Conservation (phyloP, 345 rosid genomes). For the Eucalyptus victrix region DNA sequence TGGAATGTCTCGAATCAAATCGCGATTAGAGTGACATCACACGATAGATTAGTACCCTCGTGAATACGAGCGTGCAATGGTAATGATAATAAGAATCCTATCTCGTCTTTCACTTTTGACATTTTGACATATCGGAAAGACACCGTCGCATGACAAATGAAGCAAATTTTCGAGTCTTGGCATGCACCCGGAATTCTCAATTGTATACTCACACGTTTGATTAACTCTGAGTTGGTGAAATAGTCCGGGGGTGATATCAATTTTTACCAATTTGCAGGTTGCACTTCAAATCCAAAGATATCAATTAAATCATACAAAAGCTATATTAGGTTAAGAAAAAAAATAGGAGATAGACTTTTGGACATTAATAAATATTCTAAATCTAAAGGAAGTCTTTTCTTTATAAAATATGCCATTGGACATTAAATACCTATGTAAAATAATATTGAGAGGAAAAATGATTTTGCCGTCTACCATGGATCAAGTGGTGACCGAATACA, state of each 20-base stretch:
- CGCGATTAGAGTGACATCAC: not conserved
- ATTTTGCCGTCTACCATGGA: not conserved
- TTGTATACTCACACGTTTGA: not conserved
- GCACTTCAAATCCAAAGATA: not conserved
- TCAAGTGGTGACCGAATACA: not conserved
- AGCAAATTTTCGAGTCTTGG: not conserved
- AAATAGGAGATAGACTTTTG: not conserved
- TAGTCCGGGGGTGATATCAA: not conserved
- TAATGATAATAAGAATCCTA: not conserved
- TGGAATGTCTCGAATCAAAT: not conserved
- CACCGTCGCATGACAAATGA: too few species aligned
- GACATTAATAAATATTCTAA: not conserved
- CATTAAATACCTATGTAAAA: not conserved
- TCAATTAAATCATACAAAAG: not conserved
- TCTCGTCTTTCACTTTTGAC: not conserved
- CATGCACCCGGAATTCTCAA: not conserved
- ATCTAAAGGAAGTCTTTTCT: not conserved
- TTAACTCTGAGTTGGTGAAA: not conserved
- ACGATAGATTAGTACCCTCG: not conserved
- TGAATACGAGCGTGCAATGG: not conserved
- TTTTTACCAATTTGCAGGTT: not conserved
- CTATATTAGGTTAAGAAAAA: not conserved
- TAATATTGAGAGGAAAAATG: fast-evolving
- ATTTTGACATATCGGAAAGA: not conserved
- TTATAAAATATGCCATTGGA: not conserved